Conservation (phyloP, 805 yeast genomes). For the Saitoella complicata region DNA sequence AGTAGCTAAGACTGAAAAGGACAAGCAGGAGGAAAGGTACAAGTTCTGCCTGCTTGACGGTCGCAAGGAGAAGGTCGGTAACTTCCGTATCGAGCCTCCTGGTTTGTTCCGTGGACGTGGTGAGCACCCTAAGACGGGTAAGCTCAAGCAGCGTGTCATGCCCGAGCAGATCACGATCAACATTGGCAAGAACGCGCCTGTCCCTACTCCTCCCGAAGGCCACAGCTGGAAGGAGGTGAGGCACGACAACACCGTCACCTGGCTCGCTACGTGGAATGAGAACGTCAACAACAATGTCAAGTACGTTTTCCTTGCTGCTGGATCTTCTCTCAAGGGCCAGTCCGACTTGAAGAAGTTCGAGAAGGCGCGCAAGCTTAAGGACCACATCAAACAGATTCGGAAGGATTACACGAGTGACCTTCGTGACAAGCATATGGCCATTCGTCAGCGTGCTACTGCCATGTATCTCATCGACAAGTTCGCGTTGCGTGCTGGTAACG, state of each 20-base stretch:
- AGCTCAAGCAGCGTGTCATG: slow-evolving; percentile 62
- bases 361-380: slow-evolving; percentile 72
- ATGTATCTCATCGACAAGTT: slow-evolving; percentile 81
- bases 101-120: slow-evolving; percentile 94
- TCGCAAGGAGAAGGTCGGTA: slow-evolving; percentile 80
- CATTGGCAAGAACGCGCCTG: slow-evolving; percentile 49
- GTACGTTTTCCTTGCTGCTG: slow-evolving; percentile 83
- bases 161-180: slow-evolving; percentile 86
- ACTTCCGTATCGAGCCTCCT: slow-evolving; percentile 90
- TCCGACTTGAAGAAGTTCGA: slow-evolving; percentile 86
- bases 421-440: slow-evolving; percentile 61
- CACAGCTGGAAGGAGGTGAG: slow-evolving; percentile 80
- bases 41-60: slow-evolving; percentile 73
- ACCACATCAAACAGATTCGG: slow-evolving; percentile 57
- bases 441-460: slow-evolving; percentile 86
- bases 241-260: slow-evolving; percentile 79
- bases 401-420: slow-evolving; percentile 54
- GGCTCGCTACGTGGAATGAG: slow-evolving; percentile 97
- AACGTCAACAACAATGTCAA: slow-evolving; percentile 70
- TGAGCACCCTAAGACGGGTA: slow-evolving; percentile 92
- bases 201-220: slow-evolving; percentile 76
- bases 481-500: slow-evolving; percentile 96
- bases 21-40: slow-evolving; percentile 60
- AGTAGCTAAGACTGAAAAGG: slow-evolving; percentile 51
- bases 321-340: slow-evolving; percentile 78